Evolutionary conservation across 768 basidiomycete species (phyloP), one percentile per base, ranked within the genome.

Genomic region (Lactifluus pinguis): DNA sequence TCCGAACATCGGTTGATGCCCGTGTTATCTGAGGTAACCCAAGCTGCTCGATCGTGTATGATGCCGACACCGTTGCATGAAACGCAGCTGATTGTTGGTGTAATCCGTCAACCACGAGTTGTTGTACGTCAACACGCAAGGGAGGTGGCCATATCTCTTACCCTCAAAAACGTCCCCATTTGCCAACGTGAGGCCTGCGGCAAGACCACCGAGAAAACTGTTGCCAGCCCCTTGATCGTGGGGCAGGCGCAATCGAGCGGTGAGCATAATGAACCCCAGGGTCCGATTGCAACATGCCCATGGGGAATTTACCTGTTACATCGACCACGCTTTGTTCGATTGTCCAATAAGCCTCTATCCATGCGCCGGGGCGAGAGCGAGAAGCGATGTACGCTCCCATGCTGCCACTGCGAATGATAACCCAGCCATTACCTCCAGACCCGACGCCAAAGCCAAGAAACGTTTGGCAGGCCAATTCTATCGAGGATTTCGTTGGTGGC

Each of bases 151-250:
- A 34, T 48, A 38, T 39, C 61, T 39, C 61, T n/a, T 60, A 91
- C 92, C 89, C 77, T 83, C 74, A 52, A 77, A 77, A n/a, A 89
- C 70, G 69, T 92, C 79, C 2, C 80, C 82, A 44, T 78, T 68
- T 48, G 79, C 74, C 53, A 83, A 66, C 19, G 73, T 64, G 53
- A 93, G 70, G 0, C 92, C 92, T 19, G 89, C 92, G 11, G 83
- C 83, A 14, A 94, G 77, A 6, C 92, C 92, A 14, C 92, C 92
- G 25, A 95, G 76, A 71, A 95, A 95, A 61, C 83, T 80, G 71
- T 95, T 95, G 15, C 93, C 93, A n/a, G 91, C 92, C 48, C 93
- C 90, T 91, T 55, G 14, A 57, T 50, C 21, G 45, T 50, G n/a
- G 32, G 19, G 50, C 59, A 38, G 32, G 64, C 62, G 55, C 32